Evolutionary conservation across 176 grass and related monocot species (phyloP), one percentile per base, ranked within the genome.

Genomic region (Chloris gayana): DNA sequence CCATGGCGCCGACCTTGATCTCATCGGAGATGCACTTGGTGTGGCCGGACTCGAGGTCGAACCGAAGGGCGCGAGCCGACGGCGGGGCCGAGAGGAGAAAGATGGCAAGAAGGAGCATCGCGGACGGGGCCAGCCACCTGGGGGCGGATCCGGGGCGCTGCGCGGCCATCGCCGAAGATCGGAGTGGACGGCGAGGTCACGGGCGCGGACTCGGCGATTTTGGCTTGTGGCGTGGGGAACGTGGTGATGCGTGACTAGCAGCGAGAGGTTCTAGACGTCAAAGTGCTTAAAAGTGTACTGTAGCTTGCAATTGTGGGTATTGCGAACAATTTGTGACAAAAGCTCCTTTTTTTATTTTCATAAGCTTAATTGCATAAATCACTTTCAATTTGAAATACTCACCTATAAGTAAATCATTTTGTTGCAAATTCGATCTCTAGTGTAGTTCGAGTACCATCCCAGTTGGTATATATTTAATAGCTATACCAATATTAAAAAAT

Each of bases 11-110:
- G 79, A 91, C 64, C 90, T 99, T 99, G 88, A 99, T 89, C 76
- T 99, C 96, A 58, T 99, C 92, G 68, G 92, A 89, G 84, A 99
- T 78, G 92, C 96, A 99, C 86, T 95, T 99, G 84, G 93, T 95
- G 86, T 93, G 92, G 25, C 90, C 92, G 62, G 96, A 99, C 73
- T 89, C 81, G 57, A 91, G 86, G 72, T 99, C 92, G 86, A 99
- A 99, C 18, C 88, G 86, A 71, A 99, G 90, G 8, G 86, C 82
- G 19, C 6, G 38, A 3, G 80, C 84, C 39, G 72, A 56, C 50
- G 49, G 79, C 8, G 72, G 59, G 62, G 81, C 38, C 53, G 64
- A 77, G 44, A 80, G 1, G 12, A 72, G 1, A 29, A 91, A 38
- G 9, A 71, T 31, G 22, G 66, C 71, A 15, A 86, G 70, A 58